These are phyloP conservation scores for Tripidium arundinaceum DNA, from an alignment of 202 grass and related monocot species.

Conservation along the genomic window DNA sequence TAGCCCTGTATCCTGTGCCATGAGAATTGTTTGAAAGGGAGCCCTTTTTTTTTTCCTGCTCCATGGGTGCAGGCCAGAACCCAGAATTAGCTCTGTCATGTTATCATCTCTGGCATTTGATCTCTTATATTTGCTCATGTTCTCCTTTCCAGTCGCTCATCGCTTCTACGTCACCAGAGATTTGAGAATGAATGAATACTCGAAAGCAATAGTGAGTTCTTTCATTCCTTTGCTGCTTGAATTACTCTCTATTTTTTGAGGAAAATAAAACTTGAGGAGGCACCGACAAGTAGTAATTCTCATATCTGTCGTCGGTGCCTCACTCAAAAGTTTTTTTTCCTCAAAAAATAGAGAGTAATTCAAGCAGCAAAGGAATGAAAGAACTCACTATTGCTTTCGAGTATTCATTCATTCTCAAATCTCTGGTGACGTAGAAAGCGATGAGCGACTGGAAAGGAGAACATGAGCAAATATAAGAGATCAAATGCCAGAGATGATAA, in stretches of 20 bases:
- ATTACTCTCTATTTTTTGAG: not conserved
- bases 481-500: not conserved
- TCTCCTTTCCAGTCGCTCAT: slow-evolving; percentile 55
- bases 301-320: too few relatives aligned
- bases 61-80: not conserved
- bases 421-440: slow-evolving; percentile 69
- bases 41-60: not conserved
- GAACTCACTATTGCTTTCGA: slow-evolving; percentile 62
- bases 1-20: not conserved
- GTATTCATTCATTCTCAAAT: slow-evolving; percentile 65
- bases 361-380: not conserved
- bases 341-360: not conserved
- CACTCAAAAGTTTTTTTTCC: too few relatives aligned
- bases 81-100: not conserved
- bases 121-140: not conserved
- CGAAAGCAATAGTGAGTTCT: slow-evolving; percentile 57
- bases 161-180: slow-evolving; percentile 69
- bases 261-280: too few relatives aligned
- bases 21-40: not conserved
- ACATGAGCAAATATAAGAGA: not conserved
- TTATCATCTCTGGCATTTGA: not conserved
- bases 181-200: slow-evolving; percentile 63
- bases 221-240: not conserved
- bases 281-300: too few relatives aligned
- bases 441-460: slow-evolving; percentile 55